Evolutionary conservation across 768 basidiomycete genomes (phyloP).

Genomic region (Calocybe gangraenosa): DNA sequence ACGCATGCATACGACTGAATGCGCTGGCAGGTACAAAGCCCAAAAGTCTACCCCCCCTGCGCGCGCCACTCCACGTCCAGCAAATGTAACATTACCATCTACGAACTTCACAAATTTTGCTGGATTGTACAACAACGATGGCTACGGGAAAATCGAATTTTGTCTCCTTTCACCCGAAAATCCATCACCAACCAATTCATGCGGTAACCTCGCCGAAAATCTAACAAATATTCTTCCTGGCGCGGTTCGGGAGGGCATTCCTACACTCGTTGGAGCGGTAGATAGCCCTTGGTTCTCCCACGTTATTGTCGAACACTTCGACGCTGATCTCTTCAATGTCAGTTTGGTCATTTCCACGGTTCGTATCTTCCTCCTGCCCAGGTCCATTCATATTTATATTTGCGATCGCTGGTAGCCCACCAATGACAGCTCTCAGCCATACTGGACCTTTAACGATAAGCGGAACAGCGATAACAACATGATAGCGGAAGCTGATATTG

Average conservation of each 20-base stretch:
- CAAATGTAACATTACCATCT: constrained; percentile 12
- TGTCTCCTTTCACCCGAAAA: constrained; percentile 13
- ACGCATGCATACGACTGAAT: neutral
- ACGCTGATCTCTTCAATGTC: constrained; percentile 16
- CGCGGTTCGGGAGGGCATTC: constrained; percentile 9
- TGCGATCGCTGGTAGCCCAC: constrained; percentile 5
- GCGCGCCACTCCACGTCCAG: constrained; percentile 10
- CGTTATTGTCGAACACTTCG: constrained; percentile 15
- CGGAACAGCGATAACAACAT: constrained; percentile 4
- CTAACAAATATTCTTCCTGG: constrained; percentile 13
- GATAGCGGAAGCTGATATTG: constrained; percentile 15
- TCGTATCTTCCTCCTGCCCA: neutral
- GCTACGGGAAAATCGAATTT: constrained; percentile 20
- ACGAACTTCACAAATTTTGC: constrained; percentile 14
- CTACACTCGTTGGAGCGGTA: constrained; percentile 16
- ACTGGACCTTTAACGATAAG: constrained; percentile 15
- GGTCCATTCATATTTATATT: neutral
- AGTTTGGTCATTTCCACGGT: constrained; percentile 13
- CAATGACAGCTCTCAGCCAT: constrained; percentile 8
- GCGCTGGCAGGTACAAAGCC: neutral
- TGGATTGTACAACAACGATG: constrained; percentile 18
- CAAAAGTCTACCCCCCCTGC: neutral
- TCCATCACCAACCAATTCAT: neutral
- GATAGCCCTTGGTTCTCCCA: constrained; percentile 15
- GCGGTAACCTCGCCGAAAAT: constrained; percentile 6